Evolutionary conservation across 352 stramenopile genomes (phyloP).

Genomic region (Phytophthora hibernalis): DNA sequence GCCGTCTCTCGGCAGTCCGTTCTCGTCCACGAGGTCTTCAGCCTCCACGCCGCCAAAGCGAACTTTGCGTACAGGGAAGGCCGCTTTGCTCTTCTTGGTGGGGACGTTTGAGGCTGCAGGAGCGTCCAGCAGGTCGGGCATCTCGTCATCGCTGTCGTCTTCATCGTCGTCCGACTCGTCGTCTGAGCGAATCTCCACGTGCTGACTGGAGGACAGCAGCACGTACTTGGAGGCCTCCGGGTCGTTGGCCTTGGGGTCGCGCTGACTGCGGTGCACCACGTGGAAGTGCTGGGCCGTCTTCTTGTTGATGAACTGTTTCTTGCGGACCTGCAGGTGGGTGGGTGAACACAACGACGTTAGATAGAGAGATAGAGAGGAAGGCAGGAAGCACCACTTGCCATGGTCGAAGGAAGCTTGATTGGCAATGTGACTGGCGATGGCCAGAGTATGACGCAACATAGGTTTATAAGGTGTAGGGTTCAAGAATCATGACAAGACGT

Average conservation of each 20-base stretch:
- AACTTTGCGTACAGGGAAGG: constrained; percentile 68
- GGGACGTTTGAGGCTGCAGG: constrained; percentile 18
- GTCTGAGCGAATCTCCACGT: constrained; percentile 69
- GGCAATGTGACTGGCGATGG: constrained; percentile 4
- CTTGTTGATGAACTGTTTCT: constrained; percentile 90
- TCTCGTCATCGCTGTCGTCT: constrained; percentile 58
- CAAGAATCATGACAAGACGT: not conserved
- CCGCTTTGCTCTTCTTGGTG: constrained; percentile 30
- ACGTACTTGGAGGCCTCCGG: constrained; percentile 87
- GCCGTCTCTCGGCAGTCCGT: constrained; percentile 91
- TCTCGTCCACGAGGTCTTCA: constrained; percentile 84
- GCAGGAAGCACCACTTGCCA: constrained; percentile 15
- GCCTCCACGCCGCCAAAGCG: constrained; percentile 69
- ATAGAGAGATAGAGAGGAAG: not conserved
- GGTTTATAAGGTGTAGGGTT: not conserved
- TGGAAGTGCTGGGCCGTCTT: constrained; percentile 89
- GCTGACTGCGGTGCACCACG: constrained; percentile 87
- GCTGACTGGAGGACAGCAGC: constrained; percentile 68
- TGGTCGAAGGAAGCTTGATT: constrained; percentile 6
- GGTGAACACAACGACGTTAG: constrained; percentile 9
- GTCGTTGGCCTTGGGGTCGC: constrained; percentile 82
- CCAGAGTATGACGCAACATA: not conserved
- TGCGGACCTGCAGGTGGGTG: constrained; percentile 52
- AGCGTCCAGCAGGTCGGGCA: constrained; percentile 58
- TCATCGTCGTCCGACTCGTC: constrained; percentile 47